Conservation (phyloP, 1,139 yeast genomes). For the Yamadazyma atmosphaerica region DNA sequence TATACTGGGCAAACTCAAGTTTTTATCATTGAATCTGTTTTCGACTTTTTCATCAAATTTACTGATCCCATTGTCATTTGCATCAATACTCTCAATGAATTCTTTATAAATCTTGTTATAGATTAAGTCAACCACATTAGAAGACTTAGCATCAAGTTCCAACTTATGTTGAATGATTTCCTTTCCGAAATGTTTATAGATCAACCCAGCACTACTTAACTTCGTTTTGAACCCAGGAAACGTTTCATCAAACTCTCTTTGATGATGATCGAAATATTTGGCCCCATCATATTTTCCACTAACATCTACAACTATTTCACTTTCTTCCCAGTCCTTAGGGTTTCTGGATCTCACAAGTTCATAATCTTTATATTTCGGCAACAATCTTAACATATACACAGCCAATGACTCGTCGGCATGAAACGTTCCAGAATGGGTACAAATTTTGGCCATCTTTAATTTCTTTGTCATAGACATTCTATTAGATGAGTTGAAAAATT, state of each 20-base stretch:
- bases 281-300: slow-evolving; percentile 89
- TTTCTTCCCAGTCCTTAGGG: slow-evolving; percentile 76
- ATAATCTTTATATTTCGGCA: slow-evolving; percentile 71
- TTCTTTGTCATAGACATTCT: slow-evolving; percentile 10
- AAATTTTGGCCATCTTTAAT: slow-evolving; percentile 49
- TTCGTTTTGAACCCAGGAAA: slow-evolving; percentile 57
- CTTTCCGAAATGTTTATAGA: slow-evolving; percentile 90
- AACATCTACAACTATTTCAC: slow-evolving; percentile 94
- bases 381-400: slow-evolving; percentile 73
- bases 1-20: slow-evolving; percentile 76
- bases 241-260: slow-evolving; percentile 55
- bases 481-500: slow-evolving; percentile 1
- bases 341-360: slow-evolving; percentile 80
- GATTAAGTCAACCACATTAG: slow-evolving; percentile 50
- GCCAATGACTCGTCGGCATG: slow-evolving; percentile 99
- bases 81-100: slow-evolving; percentile 90
- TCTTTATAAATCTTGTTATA: slow-evolving; percentile 78
- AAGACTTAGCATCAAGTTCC: slow-evolving; percentile 28
- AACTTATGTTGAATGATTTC: slow-evolving; percentile 60
- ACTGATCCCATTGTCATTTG: slow-evolving; percentile 91
- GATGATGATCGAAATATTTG: slow-evolving; percentile 95
- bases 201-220: slow-evolving; percentile 89
- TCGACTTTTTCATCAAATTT: slow-evolving; percentile 59
- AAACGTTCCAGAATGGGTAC: slow-evolving; percentile 93
- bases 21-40: slow-evolving; percentile 31